Conservation (phyloP, 1,284 basidiomycete species). For the Thelephora terrestris region DNA sequence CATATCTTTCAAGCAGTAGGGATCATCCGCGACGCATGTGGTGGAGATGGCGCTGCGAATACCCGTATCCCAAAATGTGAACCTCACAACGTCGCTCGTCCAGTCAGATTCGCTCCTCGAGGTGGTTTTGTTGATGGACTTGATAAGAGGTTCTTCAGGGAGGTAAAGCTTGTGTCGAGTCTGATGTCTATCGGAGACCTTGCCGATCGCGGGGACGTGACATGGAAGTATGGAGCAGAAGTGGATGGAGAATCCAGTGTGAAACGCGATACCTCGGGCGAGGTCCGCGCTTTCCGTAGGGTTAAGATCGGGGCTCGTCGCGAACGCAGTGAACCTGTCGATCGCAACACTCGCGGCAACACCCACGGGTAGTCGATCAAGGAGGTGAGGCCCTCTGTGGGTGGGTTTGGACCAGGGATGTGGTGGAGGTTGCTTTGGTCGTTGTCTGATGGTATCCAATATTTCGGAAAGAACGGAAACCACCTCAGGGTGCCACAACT, state of each 20-base stretch:
- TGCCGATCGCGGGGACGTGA: constrained; percentile 34
- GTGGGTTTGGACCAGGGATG: neutral
- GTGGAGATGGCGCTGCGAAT: constrained; percentile 54
- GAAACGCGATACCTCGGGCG: constrained; percentile 62
- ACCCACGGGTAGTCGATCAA: constrained; percentile 44
- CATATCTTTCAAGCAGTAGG: constrained; percentile 37
- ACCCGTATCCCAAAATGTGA: constrained; percentile 36
- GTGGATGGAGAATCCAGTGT: constrained; percentile 47
- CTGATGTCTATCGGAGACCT: constrained; percentile 31
- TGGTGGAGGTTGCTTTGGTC: constrained; percentile 9
- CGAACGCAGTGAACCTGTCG: constrained; percentile 52
- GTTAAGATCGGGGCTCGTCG: constrained; percentile 72
- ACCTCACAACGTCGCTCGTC: constrained; percentile 29
- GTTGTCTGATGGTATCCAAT: constrained; percentile 23
- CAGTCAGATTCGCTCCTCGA: constrained; percentile 15
- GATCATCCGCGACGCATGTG: constrained; percentile 52
- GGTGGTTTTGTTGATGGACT: constrained; percentile 35
- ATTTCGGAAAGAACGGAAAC: constrained; percentile 43
- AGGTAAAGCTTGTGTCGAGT: constrained; percentile 42
- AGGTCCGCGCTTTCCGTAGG: constrained; percentile 56
- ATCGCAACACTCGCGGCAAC: constrained; percentile 49
- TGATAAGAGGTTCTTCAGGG: constrained; percentile 47
- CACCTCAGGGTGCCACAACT: constrained; percentile 65
- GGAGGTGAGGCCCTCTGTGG: constrained; percentile 15
- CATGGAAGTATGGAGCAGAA: constrained; percentile 48